phyloP scores from a whole-genome alignment of 805 yeast genomes.

The Candida michaelii region DNA sequence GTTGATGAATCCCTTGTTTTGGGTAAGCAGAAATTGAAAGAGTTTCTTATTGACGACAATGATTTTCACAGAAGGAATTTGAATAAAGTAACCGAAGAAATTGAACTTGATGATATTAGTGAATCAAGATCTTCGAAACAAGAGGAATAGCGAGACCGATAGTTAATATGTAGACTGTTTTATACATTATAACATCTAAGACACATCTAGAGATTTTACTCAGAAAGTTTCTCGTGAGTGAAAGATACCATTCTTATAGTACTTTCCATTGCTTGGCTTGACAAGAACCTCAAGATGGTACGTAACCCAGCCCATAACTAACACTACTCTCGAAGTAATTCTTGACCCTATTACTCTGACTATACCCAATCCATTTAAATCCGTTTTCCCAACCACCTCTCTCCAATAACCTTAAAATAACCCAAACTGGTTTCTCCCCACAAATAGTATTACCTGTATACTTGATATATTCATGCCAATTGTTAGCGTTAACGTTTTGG shows the following conservation, averaged over 20 bases:
- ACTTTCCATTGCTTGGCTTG: no score
- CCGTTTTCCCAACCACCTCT: conserved; percentile 6
- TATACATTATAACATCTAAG: no score
- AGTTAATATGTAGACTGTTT: not conserved
- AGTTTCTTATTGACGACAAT: conserved; percentile 54
- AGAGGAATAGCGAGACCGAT: no score
- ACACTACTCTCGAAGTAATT: conserved; percentile 69
- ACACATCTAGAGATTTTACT: no score
- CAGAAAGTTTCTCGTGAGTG: no score
- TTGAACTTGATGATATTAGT: conserved; percentile 15
- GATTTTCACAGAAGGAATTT: conserved; percentile 22
- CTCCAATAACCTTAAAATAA: conserved; percentile 49
- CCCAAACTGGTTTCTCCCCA: conserved; percentile 80
- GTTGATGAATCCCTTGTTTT: conserved; percentile 55
- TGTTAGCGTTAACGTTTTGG: conserved; percentile 50
- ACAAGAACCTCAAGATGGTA: no score
- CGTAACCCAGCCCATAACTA: conserved; percentile 86
- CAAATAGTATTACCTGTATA: conserved; percentile 87
- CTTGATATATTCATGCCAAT: conserved; percentile 68
- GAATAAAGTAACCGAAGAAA: conserved; percentile 14
- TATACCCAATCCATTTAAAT: conserved; percentile 74
- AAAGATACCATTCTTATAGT: no score
- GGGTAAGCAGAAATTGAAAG: conserved; percentile 60
- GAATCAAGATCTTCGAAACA: no score
- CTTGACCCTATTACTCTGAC: conserved; percentile 65